Evolutionary conservation across 2,329 filamentous ascomycete genomes (phyloP), one percentile per base, ranked within the genome.

Genomic region (Rutstroemia sydowiana): DNA sequence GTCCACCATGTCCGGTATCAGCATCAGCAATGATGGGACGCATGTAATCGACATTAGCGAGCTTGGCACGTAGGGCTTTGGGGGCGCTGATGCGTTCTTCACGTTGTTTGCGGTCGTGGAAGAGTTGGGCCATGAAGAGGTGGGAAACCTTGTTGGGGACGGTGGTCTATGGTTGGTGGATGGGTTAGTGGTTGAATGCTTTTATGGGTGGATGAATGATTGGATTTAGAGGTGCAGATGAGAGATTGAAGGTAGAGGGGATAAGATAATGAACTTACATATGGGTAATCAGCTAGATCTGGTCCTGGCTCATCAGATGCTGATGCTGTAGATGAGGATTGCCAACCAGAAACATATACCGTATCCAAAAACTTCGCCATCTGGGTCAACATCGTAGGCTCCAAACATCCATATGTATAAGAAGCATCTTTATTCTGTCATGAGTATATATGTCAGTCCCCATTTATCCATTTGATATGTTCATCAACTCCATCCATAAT

Each of bases 281-380:
- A 91, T 56, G 93, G 92, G 73, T 98, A 98, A 70, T 98, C 93
- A 59, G 93, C 93, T 71, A 98, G 81, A 84, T 98, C 93, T 45
- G 93, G 93, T 36, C 92, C 93, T 23, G 93, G 93, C 75, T 98
- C 93, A 64, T 98, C 90, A 6, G 91, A 92, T 1, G 90, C 81
- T 2, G 92, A 96, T 45, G 93, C 93, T 7, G 93, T 98, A 21
- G 91, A 96, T 1, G 92, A 97, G 59, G 88, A 95, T 73, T 98
- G 93, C 93, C 93, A 98, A 59, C 93, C 93, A 50, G 93, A 97
- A 57, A 98, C 93, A 70, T 98, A 98, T 68, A 98, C 88, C 31
- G 93, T 98, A 68, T 98, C 93, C 57, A 98, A 79, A 71, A 95
- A 97, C 73, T 97, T 95, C 64, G 92, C 92, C 93, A 98, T 98